Conservation (phyloP, 2,329 filamentous ascomycete species). For the Trichoderma atroviride region DNA sequence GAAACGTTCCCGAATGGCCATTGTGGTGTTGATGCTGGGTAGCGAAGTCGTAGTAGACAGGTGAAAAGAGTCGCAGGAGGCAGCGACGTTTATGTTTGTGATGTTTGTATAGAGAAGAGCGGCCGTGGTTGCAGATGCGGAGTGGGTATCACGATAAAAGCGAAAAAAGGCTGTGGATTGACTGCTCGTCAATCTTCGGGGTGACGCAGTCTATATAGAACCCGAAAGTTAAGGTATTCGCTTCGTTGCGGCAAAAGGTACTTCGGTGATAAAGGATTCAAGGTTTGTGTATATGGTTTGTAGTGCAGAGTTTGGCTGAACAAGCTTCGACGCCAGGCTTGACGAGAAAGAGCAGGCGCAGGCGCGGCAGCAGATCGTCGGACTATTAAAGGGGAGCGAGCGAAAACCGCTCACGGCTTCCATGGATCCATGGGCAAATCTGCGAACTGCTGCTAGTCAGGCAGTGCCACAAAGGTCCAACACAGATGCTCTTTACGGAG, state of each 20-base stretch:
- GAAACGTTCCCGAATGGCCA: constrained; percentile 49
- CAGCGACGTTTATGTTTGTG: not conserved
- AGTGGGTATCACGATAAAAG: not conserved
- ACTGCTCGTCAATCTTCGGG: not conserved
- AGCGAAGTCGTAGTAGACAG: not conserved
- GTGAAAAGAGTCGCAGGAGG: not conserved
- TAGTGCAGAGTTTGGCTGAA: constrained; percentile 6
- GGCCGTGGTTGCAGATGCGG: not conserved
- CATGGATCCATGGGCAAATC: constrained; percentile 8
- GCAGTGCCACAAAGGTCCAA: not conserved
- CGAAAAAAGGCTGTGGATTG: not conserved
- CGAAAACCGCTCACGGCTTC: constrained; percentile 22
- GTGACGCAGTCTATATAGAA: not conserved
- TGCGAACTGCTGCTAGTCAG: constrained; percentile 24
- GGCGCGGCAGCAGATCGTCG: constrained; percentile 24
- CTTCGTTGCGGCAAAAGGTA: not conserved
- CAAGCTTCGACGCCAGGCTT: constrained; percentile 16
- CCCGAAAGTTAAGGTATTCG: not conserved
- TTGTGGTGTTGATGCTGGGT: constrained; percentile 31
- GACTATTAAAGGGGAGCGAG: constrained; percentile 19
- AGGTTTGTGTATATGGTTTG: not conserved
- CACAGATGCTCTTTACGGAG: constrained; percentile 2
- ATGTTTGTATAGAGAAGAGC: not conserved
- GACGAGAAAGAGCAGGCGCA: constrained; percentile 11
- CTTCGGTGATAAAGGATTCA: not conserved